phyloP scores from a whole-genome alignment of 768 basidiomycete genomes.

The Russula sp. region DNA sequence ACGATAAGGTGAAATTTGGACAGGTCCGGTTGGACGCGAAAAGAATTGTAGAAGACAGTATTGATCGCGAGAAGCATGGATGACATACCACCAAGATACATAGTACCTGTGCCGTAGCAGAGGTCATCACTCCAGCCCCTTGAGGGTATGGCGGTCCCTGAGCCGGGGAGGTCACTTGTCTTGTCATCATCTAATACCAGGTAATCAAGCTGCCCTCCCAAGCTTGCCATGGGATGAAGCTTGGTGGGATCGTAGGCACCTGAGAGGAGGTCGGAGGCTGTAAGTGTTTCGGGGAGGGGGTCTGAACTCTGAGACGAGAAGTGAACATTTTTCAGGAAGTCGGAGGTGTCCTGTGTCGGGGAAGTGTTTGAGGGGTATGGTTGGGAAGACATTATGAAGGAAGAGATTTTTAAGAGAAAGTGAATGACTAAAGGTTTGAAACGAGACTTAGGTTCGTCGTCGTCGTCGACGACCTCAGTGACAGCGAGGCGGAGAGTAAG shows the following conservation, averaged over 20 bases:
- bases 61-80: conserved; percentile 21
- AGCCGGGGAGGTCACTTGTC: conserved; percentile 82
- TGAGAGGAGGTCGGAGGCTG: conserved; percentile 81
- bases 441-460: not conserved
- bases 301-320: conserved; percentile 27
- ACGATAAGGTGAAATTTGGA: conserved; percentile 24
- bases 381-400: conserved; percentile 14
- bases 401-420: not conserved
- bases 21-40: conserved; percentile 53
- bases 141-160: conserved; percentile 84
- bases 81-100: conserved; percentile 91
- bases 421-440: not conserved
- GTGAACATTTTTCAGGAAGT: conserved; percentile 20
- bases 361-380: not conserved
- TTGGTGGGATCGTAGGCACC: conserved; percentile 85
- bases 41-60: conserved; percentile 25
- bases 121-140: conserved; percentile 99
- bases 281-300: conserved; percentile 51
- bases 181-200: conserved; percentile 95
- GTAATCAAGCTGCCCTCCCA: conserved; percentile 94
- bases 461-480: conserved; percentile 7
- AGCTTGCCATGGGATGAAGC: conserved; percentile 88
- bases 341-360: conserved; percentile 8
- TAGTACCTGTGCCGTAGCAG: conserved; percentile 98
- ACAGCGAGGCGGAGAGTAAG: not conserved